Evolutionary conservation across 1,284 basidiomycete species (phyloP), one percentile per base, ranked within the genome.

Genomic region (Austroboletus rostrupii): DNA sequence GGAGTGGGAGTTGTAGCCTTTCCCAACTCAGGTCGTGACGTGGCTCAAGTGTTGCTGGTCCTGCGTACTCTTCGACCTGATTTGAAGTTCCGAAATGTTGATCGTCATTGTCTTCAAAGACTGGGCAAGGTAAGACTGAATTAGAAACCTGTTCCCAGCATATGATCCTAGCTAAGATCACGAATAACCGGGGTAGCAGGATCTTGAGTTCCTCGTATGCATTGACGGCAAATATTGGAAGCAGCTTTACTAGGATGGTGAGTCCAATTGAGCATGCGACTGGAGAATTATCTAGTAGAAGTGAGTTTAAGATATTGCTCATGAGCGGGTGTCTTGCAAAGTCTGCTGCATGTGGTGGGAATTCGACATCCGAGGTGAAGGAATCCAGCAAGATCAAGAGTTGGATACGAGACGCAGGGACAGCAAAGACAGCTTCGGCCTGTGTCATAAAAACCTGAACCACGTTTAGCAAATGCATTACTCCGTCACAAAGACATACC

Each of bases 211-310:
- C 68, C 10, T 75, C 65, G 39, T 71, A 76, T 14, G 84, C 79
- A 52, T 80, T 72, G 5, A 85, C 78, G 5, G 87, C 87, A 50
- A 89, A 74, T 29, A 83, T 75, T 21, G 87, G 87, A n/a, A 91
- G 70, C 6, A 88, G 64, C 66, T 87, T 89, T 52, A 81, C 78
- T 19, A 90, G 61, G 9, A 85, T 71, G 1, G 76, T 78, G 37
- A 89, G 69, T 8, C 75, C 80, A 44, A 84, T 75, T 3, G 79
- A 80, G 56, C 82, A 85, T 23, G 77, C 71, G 1, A 83, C 87
- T 9, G 86, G 80, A 26, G 87, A 89, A 51, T 79, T 81, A 62
- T 91, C 88, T 54, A 88, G 70, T 28, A 84, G 68, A 23, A 90
- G 72, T 2, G 83, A 89, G 43, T 76, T 65, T 3, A 87, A 62